Evolutionary conservation across 495 filamentous ascomycete genomes (phyloP).

Genomic region (Penicillium taxi): DNA sequence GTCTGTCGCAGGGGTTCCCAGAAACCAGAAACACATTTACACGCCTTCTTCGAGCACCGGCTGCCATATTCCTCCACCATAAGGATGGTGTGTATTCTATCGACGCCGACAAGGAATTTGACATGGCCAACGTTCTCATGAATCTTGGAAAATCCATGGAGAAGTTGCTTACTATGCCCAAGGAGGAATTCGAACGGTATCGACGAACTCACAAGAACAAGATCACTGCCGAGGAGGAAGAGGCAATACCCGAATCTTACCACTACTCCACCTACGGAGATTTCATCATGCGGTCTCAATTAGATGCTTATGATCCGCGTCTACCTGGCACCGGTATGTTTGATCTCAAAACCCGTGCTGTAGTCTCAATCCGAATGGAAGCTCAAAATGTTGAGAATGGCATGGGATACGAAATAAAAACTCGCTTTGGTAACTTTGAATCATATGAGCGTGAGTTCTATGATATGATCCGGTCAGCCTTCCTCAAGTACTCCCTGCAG

Average conservation of each 20-base stretch:
- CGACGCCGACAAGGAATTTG: constrained; percentile 92
- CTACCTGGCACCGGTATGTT: constrained; percentile 93
- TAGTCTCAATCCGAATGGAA: constrained; percentile 85
- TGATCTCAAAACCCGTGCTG: constrained; percentile 91
- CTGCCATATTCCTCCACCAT: constrained; percentile 76
- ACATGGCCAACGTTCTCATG: constrained; percentile 74
- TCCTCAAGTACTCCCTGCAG: constrained; percentile 95
- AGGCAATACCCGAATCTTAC: constrained; percentile 61
- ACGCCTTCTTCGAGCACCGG: constrained; percentile 56
- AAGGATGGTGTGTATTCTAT: constrained; percentile 89
- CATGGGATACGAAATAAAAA: constrained; percentile 78
- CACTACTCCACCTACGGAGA: constrained; percentile 86
- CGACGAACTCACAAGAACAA: constrained; percentile 55
- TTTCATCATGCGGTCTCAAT: constrained; percentile 90
- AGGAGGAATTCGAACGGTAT: constrained; percentile 77
- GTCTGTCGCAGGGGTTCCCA: constrained; percentile 59
- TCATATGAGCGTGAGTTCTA: constrained; percentile 94
- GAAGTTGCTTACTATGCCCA: constrained; percentile 80
- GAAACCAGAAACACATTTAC: constrained; percentile 59
- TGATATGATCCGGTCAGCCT: constrained; percentile 91
- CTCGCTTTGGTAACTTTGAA: constrained; percentile 65
- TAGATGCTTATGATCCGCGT: constrained; percentile 83
- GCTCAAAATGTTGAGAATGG: constrained; percentile 61
- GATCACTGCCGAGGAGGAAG: constrained; percentile 56
- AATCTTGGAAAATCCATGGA: constrained; percentile 94